Conservation (phyloP, 179 eudicot species). For the Silene coronaria region DNA sequence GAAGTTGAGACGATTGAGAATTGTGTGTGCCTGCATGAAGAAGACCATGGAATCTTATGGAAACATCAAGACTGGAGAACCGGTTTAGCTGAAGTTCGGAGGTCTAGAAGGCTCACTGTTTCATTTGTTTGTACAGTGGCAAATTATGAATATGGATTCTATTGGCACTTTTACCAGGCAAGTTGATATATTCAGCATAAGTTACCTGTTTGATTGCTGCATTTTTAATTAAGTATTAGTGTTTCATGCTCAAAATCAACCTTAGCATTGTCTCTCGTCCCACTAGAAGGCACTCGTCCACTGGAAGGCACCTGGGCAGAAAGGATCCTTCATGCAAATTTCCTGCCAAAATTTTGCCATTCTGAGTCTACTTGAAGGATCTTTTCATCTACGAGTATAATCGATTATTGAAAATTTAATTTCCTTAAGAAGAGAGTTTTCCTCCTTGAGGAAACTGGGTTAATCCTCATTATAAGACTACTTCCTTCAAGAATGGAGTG, state of each 20-base stretch:
- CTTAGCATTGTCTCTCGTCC: too few species aligned
- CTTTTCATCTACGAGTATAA: too few species aligned
- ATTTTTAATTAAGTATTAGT: not conserved
- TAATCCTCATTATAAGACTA: too few species aligned
- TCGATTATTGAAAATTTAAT: too few species aligned
- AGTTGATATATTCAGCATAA: conserved; percentile 24
- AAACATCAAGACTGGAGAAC: conserved; percentile 99
- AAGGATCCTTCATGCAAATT: too few species aligned
- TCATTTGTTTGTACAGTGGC: conserved; percentile 93
- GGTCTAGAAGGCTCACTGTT: conserved; percentile 81
- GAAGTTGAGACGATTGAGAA: conserved; percentile 91
- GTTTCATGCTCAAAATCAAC: not conserved
- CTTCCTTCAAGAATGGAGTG: too few species aligned
- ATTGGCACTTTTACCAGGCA: conserved; percentile 97
- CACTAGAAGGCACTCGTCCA: too few species aligned
- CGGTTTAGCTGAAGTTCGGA: conserved; percentile 86
- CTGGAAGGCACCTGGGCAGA: too few species aligned
- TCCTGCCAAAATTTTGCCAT: too few species aligned
- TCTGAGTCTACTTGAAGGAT: too few species aligned
- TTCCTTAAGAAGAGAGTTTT: too few species aligned
- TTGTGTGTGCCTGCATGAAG: conserved; percentile 91
- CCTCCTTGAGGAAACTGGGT: too few species aligned
- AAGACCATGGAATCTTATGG: conserved; percentile 94
- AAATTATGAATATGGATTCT: conserved; percentile 94
- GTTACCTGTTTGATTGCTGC: not conserved